Conservation (phyloP, 2,329 filamentous ascomycete genomes). For the Sarocladium strictum region DNA sequence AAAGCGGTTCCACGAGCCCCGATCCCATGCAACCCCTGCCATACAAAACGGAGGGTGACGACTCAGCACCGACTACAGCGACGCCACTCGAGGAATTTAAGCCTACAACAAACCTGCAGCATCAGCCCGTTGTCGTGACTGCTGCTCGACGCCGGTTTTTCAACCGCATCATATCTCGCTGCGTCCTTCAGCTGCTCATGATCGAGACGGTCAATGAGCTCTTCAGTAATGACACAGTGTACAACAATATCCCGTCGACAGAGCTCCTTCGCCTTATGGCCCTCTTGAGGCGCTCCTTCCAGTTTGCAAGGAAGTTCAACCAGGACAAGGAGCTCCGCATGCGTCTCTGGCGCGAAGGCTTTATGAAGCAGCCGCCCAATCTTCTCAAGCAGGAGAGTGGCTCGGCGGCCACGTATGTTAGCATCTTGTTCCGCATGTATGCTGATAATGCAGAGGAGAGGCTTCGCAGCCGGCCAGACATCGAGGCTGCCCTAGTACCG, state of each 20-base stretch:
- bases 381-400: slow-evolving; percentile 95
- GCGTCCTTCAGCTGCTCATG: slow-evolving; percentile 95
- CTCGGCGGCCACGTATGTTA: slow-evolving; percentile 88
- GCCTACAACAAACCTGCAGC: slow-evolving; percentile 68
- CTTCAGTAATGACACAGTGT: slow-evolving; percentile 95
- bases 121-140: slow-evolving; percentile 87
- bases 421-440: slow-evolving; percentile 96
- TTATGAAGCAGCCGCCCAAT: slow-evolving; percentile 99
- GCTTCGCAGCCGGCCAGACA: slow-evolving; percentile 70
- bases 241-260: slow-evolving; percentile 81
- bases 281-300: slow-evolving; percentile 89
- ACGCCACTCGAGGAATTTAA: slow-evolving; percentile 78
- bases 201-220: slow-evolving; percentile 99
- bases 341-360: slow-evolving; percentile 91
- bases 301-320: slow-evolving; percentile 97
- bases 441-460: slow-evolving; percentile 81
- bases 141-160: slow-evolving; percentile 91
- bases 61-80: slow-evolving; percentile 26
- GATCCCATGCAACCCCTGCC: slow-evolving; percentile 21
- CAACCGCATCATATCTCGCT: slow-evolving; percentile 98
- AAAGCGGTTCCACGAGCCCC: neutral
- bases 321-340: slow-evolving; percentile 94
- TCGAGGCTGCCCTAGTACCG: slow-evolving; percentile 86
- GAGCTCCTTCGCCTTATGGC: slow-evolving; percentile 91
- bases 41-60: slow-evolving; percentile 13